Base-by-base conservation (phyloP, 1,284 basidiomycete genomes). In the Puccinia polysora region DNA sequence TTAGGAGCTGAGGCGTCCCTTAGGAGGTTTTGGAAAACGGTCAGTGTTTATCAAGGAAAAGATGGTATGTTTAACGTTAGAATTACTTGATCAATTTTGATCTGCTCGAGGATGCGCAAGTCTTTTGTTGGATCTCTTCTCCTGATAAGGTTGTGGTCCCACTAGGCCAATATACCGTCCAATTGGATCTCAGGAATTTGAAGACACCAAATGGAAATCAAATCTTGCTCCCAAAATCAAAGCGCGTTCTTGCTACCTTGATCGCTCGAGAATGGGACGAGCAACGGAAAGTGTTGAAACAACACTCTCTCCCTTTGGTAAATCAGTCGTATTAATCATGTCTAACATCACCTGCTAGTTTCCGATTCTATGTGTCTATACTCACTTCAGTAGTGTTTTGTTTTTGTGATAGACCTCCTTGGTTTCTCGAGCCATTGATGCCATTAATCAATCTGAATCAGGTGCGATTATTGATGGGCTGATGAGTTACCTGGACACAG, bases 1-100 rank as follows among this genome's bases (percentile, higher is more conserved):
- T n/a, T 38, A 94, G 92, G 88, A 75, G 91, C 90, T 18, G 90
- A 95, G 80, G 85, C 86, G 40, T 90, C 89, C 1, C 82, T 91
- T 79, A 88, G 88, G 74, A 83, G 93, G 32, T 97, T 97, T 79
- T 97, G 93, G 93, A 92, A 92, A 78, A 85, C 84, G 0, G 92
- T 92, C 12, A 56, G 60, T 69, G 45, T 69, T 4, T 30, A 69
- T 25, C 14, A 56, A 10, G 43, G 36, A 36, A 76, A 78, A 67
- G 83, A 84, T 36, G 83, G 82, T 81, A 63, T 67, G 77, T 75
- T 64, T 30, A 12, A 34, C 36, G 30, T 49, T 10, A 28, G n/a
- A n/a, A n/a, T 64, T 25, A 6, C 59, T 45, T 28, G 10, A 14
- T 38, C 69, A 69, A 40, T 63, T 63, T 34, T 30, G 18, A 25